A percentile compares a stretch with the other conserved stretches of the same genome.
Evolutionary conservation across 257 asterid species (phyloP).

Genomic region (Lithospermum erythrorhizon): DNA sequence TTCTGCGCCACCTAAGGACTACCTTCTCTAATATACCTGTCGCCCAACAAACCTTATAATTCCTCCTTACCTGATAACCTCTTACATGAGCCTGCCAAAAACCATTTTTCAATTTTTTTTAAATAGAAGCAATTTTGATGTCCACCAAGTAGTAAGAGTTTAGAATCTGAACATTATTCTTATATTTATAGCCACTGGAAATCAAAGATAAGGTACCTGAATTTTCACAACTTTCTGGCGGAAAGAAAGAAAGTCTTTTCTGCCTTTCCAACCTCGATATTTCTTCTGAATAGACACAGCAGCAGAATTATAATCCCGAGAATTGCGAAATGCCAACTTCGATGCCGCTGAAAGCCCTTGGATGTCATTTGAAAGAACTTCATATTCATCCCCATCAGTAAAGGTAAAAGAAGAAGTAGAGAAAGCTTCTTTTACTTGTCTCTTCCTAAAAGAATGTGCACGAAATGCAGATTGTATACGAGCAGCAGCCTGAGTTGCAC

Average conservation of each 20-base stretch:
- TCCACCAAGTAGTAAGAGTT: background rate
- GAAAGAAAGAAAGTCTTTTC: slow-evolving; percentile 66
- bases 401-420: slow-evolving; percentile 14
- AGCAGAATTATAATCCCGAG: slow-evolving; percentile 59
- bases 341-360: slow-evolving; percentile 57
- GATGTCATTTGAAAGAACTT: slow-evolving; percentile 31
- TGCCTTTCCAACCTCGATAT: slow-evolving; percentile 85
- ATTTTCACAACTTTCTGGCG: slow-evolving; percentile 92
- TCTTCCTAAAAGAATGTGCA: slow-evolving; percentile 79
- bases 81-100: slow-evolving; percentile 81
- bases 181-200: slow-evolving; percentile 5
- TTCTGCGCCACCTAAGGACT: slow-evolving; percentile 76
- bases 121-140: background rate
- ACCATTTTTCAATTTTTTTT: too few species aligned
- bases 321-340: slow-evolving; percentile 43
- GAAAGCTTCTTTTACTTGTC: slow-evolving; percentile 45
- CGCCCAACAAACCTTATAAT: slow-evolving; percentile 81
- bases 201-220: slow-evolving; percentile 46
- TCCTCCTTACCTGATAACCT: slow-evolving; percentile 83
- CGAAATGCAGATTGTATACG: slow-evolving; percentile 96
- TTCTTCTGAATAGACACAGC: slow-evolving; percentile 90
- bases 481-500: slow-evolving; percentile 90
- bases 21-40: slow-evolving; percentile 87
- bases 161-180: background rate
- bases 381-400: slow-evolving; percentile 37